phyloP scores from a whole-genome alignment of 176 grass and related monocot genomes.

The Coix lacrymajobi region DNA sequence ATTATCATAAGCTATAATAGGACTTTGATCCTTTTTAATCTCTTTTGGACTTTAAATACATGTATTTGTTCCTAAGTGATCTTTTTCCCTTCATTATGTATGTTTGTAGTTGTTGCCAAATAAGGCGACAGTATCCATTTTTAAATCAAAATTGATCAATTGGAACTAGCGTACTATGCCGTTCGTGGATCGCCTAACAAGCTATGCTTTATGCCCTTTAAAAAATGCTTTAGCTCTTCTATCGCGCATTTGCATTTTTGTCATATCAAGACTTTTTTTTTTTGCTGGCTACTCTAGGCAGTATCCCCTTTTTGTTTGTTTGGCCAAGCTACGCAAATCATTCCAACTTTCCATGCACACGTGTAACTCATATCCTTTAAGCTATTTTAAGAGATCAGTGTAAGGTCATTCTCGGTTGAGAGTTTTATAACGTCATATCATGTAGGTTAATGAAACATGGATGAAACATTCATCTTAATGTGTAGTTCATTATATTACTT shows the following conservation, averaged over 20 bases:
- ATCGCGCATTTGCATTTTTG: conserved; percentile 8
- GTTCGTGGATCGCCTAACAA: neutral
- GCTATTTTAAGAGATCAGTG: conserved; percentile 6
- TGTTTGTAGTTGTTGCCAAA: no score
- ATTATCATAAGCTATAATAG: no score
- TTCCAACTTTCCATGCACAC: conserved; percentile 9
- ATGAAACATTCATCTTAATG: neutral
- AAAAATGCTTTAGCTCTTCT: neutral
- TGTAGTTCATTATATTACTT: neutral
- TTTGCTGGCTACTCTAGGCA: neutral
- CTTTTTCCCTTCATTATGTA: no score
- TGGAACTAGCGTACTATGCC: neutral
- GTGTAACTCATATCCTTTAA: conserved; percentile 23
- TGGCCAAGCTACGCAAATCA: conserved; percentile 24
- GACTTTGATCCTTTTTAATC: no score
- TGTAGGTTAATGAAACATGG: neutral
- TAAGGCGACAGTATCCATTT: neutral
- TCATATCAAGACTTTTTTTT: conserved; percentile 1
- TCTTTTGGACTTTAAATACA: no score
- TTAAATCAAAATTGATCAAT: neutral
- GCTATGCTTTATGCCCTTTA: neutral
- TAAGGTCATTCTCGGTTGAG: neutral
- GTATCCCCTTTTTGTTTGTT: conserved; percentile 8
- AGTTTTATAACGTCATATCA: no score
- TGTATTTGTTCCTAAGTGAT: no score